These are phyloP conservation scores for Andrographis paniculata DNA, from an alignment of 305 asterid genomes.

Conservation along the genomic window DNA sequence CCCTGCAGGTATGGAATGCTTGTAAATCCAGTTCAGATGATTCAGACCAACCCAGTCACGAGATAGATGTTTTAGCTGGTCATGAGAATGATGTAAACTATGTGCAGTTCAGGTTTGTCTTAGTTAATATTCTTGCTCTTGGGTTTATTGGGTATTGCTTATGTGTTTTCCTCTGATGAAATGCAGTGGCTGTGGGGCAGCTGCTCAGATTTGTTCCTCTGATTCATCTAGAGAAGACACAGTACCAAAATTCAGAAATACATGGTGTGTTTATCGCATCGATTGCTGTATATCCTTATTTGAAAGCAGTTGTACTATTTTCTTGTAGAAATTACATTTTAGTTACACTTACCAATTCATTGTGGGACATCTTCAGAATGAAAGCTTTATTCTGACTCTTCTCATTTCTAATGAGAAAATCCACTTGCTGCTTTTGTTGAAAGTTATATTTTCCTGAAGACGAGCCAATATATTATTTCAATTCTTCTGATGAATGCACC, in stretches of 20 bases:
- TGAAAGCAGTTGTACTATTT: conserved; percentile 11
- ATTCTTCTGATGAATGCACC: too few species aligned
- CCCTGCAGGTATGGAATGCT: conserved; percentile 93
- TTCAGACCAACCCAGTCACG: conserved; percentile 86
- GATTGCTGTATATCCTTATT: conserved; percentile 9
- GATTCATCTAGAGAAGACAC: conserved; percentile 73
- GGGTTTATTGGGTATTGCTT: conserved; percentile 14
- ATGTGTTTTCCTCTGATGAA: conserved; percentile 10
- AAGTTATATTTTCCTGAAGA: background rate
- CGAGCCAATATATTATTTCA: background rate
- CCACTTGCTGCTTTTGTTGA: background rate
- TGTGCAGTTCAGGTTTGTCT: conserved; percentile 93
- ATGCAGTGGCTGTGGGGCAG: conserved; percentile 91
- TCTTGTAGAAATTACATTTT: too few species aligned
- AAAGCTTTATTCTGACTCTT: background rate
- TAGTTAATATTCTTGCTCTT: conserved; percentile 16
- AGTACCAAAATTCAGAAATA: conserved; percentile 69
- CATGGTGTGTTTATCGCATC: conserved; percentile 55
- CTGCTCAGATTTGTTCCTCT: conserved; percentile 47
- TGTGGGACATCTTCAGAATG: background rate
- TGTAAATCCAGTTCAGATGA: conserved; percentile 72
- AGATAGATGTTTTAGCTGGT: conserved; percentile 84
- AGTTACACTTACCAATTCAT: background rate
- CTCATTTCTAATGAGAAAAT: background rate
- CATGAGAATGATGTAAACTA: conserved; percentile 99